These are phyloP conservation scores for Orbilia brochopaga DNA, from an alignment of 2,329 filamentous ascomycete genomes.

Conservation along the genomic window DNA sequence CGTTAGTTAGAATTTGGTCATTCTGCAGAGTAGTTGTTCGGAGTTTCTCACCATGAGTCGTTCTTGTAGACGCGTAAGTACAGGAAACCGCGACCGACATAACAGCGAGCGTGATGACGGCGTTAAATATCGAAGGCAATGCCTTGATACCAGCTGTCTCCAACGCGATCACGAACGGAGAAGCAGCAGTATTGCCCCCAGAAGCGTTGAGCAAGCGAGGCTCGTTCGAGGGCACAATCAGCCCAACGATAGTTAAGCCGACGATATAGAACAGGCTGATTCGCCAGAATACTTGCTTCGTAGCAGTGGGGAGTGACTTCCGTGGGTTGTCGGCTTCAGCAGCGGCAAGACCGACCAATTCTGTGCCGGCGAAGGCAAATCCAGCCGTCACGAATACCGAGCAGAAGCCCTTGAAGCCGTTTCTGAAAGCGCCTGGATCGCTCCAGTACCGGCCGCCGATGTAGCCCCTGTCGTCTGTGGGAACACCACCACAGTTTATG, in stretches of 20 bases:
- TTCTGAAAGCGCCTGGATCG: conserved; percentile 61
- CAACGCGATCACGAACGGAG: conserved; percentile 72
- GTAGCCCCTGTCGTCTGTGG: conserved; percentile 55
- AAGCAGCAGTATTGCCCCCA: conserved; percentile 60
- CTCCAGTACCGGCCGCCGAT: conserved; percentile 58
- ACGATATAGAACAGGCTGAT: conserved; percentile 63
- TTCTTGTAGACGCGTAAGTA: conserved; percentile 45
- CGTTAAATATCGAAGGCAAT: conserved; percentile 71
- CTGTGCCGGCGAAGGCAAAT: conserved; percentile 66
- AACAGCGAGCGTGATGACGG: conserved; percentile 61
- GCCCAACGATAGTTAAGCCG: conserved; percentile 60
- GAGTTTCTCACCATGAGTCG: conserved; percentile 32
- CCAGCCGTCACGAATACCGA: conserved; percentile 65
- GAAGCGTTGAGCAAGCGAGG: conserved; percentile 58
- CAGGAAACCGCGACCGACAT: conserved; percentile 45
- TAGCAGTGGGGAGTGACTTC: conserved; percentile 61
- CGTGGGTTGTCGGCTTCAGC: conserved; percentile 64
- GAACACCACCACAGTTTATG: conserved; percentile 67
- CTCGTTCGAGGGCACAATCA: conserved; percentile 60
- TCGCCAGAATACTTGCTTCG: conserved; percentile 64
- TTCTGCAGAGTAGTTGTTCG: neutral
- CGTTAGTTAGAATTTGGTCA: neutral
- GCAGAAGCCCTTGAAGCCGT: conserved; percentile 64
- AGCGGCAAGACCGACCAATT: conserved; percentile 64
- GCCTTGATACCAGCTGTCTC: conserved; percentile 67